Base-by-base conservation (phyloP, 148 eudicot genomes). In the Arctostaphylos glauca region DNA sequence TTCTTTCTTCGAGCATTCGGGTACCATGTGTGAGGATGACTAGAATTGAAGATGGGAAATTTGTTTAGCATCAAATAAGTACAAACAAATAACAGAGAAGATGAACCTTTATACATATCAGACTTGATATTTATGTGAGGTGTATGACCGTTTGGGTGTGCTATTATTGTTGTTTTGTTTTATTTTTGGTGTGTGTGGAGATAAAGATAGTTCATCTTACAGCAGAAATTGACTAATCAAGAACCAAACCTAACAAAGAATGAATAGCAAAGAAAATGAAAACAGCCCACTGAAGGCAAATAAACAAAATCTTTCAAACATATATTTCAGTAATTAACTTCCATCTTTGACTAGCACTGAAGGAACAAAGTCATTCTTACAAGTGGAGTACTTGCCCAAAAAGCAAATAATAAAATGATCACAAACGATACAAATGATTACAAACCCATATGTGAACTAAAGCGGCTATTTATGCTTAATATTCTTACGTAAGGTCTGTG, bases 1-100 rank as follows among this genome's bases (percentile, higher is more conserved):
- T 81, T 89, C 89, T 94, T 94, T 81, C 82, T 91, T 77, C 98
- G 95, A 84, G 99, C 99, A 85, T 49, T 81, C 77, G 98, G 99
- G 81, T 93, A 96, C 99, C 99, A 96, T 82, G 98, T 90, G 83
- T 96, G 97, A 74, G 99, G 99, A 76, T 89, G 88, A 78, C 99
- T 96, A 81, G 77, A 87, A 77, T 79, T 23, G 50, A 59, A 55
- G 77, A 72, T 2, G 16, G 44, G 8, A 71, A 58, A 73, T 31
- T 8, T 47, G 31, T 25, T 52, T n/a, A 21, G 55, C 2, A 9
- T 75, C 49, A 67, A 82, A 9, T 31, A 38, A 9, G 52, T 14
- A 14, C n/a, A 23, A 21, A 2, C 13, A 74, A 59, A 73, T 6
- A 8, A 38, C 52, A 41, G 74, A 23, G 44, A 78, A 64, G 71